Evolutionary conservation across 495 filamentous ascomycete species (phyloP).

Genomic region (Talaromyces nanjingensis): DNA sequence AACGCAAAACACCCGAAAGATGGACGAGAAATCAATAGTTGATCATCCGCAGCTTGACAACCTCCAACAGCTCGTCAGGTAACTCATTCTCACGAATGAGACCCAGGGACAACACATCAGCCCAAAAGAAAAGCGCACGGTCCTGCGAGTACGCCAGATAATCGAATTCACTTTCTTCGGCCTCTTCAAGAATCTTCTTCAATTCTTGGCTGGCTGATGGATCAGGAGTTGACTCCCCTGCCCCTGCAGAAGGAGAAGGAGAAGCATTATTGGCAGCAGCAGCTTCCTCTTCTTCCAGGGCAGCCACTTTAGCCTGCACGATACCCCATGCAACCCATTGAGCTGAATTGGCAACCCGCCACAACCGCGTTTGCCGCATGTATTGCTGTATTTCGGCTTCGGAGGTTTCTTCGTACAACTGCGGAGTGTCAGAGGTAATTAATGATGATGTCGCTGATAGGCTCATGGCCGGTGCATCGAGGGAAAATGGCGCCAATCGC

Average conservation of each 20-base stretch:
- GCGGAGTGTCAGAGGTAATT: conserved; percentile 27
- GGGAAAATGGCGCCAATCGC: conserved; percentile 24
- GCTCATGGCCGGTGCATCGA: conserved; percentile 22
- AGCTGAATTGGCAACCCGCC: conserved; percentile 79
- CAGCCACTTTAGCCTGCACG: conserved; percentile 82
- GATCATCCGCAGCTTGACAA: conserved; percentile 50
- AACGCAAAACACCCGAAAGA: background rate
- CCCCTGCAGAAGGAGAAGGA: background rate
- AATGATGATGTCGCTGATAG: conserved; percentile 19
- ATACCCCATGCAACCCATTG: conserved; percentile 97
- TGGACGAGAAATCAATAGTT: conserved; percentile 36
- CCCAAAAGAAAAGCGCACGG: conserved; percentile 87
- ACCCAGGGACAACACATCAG: conserved; percentile 70
- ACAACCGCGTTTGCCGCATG: conserved; percentile 69
- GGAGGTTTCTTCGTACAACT: conserved; percentile 45
- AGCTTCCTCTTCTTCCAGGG: conserved; percentile 36
- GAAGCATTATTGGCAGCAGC: background rate
- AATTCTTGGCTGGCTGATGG: background rate
- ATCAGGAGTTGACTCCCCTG: background rate
- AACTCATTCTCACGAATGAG: conserved; percentile 67
- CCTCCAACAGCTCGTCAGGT: conserved; percentile 49
- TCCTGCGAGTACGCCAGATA: conserved; percentile 89
- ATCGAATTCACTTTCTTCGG: conserved; percentile 67
- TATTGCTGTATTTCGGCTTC: conserved; percentile 62
- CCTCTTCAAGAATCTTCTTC: conserved; percentile 11